phyloP scores from a whole-genome alignment of 805 yeast genomes.

The Torulaspora microellipsoides region DNA sequence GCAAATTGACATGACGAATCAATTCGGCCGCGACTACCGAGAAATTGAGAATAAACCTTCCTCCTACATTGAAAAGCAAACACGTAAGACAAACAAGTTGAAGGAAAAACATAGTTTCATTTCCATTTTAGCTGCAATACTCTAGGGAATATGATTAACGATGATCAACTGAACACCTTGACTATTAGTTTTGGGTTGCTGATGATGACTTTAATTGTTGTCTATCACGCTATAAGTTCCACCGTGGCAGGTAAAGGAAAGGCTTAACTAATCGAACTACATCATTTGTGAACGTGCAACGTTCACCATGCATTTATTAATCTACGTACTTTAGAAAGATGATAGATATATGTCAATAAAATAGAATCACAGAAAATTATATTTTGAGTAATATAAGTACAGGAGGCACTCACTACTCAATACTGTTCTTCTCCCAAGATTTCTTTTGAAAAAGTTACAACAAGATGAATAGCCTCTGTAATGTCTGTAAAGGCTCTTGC shows the following conservation, averaged over 20 bases:
- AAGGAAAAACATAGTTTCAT: no score
- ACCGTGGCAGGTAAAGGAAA: conserved; percentile 31
- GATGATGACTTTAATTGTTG: conserved; percentile 64
- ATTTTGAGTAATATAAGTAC: no score
- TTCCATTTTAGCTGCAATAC: no score
- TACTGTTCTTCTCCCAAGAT: conserved; percentile 41
- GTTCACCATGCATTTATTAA: no score
- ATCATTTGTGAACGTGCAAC: background rate
- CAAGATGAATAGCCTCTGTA: conserved; percentile 40
- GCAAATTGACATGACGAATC: no score
- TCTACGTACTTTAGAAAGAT: no score
- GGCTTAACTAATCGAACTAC: background rate
- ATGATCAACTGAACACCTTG: conserved; percentile 67
- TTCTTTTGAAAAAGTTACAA: conserved; percentile 38
- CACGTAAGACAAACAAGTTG: no score
- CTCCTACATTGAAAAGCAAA: no score
- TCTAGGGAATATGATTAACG: conserved; percentile 61
- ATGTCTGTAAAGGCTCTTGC: conserved; percentile 45
- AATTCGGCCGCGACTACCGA: background rate
- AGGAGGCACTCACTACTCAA: no score
- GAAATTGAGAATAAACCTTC: background rate
- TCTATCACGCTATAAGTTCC: conserved; percentile 64
- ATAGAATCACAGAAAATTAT: no score
- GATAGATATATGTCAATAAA: no score
- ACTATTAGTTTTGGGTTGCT: conserved; percentile 71